These are phyloP conservation scores for Sclerotinia trifoliorum DNA, from an alignment of 2,329 filamentous ascomycete genomes.

Conservation along the genomic window DNA sequence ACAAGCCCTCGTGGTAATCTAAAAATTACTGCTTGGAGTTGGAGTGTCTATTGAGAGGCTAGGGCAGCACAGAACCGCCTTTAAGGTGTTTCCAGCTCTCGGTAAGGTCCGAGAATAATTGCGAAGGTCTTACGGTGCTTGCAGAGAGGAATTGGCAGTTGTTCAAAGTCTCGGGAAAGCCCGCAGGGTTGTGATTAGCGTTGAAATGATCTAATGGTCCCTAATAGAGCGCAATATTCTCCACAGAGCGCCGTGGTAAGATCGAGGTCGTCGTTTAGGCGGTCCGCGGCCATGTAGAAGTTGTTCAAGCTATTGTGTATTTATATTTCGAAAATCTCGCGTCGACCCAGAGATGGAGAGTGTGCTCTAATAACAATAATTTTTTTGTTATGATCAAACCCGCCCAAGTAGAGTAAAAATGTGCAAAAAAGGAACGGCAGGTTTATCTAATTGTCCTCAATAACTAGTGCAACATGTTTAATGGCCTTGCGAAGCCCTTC, in stretches of 20 bases:
- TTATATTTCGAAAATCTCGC: not conserved
- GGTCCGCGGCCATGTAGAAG: not conserved
- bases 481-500: not conserved
- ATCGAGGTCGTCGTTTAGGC: not conserved
- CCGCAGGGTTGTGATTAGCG: fast-evolving
- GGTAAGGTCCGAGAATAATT: not conserved
- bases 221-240: fast-evolving
- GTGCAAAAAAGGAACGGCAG: fast-evolving
- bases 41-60: not conserved
- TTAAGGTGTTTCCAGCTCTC: not conserved
- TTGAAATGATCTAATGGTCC: not conserved
- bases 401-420: not conserved
- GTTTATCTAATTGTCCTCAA: no score
- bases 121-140: fast-evolving
- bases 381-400: no score
- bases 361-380: no score
- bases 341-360: not conserved
- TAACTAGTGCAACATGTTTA: not conserved
- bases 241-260: fast-evolving
- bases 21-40: not conserved
- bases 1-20: not conserved
- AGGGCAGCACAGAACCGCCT: not conserved
- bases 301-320: not conserved
- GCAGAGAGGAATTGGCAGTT: not conserved
- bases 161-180: no score